These are phyloP conservation scores for Nectriaceae sp. DNA, from an alignment of 2,329 filamentous ascomycete genomes.

Conservation along the genomic window DNA sequence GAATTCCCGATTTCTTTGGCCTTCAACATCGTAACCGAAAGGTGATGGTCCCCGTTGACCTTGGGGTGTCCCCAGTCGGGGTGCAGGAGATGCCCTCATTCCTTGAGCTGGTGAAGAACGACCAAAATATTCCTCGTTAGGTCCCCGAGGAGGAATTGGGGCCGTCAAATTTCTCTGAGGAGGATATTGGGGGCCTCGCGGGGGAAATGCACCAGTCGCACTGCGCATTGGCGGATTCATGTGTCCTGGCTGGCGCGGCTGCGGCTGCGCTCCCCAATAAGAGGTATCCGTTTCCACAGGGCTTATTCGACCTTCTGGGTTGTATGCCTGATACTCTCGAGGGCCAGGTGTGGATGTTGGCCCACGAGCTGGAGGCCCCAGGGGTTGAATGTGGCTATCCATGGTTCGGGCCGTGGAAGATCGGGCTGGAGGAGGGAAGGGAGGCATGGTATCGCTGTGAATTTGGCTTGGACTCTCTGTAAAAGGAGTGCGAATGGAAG, in stretches of 20 bases:
- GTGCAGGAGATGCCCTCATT: slow-evolving; percentile 12
- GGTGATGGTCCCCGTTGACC: slow-evolving; percentile 28
- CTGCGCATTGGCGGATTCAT: slow-evolving; percentile 37
- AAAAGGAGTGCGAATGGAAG: slow-evolving; percentile 22
- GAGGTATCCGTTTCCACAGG: slow-evolving; percentile 34
- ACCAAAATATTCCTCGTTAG: slow-evolving; percentile 28
- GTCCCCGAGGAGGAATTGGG: slow-evolving; percentile 36
- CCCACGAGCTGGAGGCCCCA: slow-evolving; percentile 7
- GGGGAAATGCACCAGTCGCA: slow-evolving; percentile 39
- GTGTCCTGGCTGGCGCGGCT: slow-evolving; percentile 18
- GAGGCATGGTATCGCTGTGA: slow-evolving; percentile 27
- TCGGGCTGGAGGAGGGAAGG: slow-evolving; percentile 36
- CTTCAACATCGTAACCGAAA: slow-evolving; percentile 41
- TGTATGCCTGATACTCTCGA: slow-evolving; percentile 32
- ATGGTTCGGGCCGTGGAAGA: slow-evolving; percentile 34
- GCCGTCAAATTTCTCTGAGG: slow-evolving; percentile 50
- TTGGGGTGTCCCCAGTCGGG: slow-evolving; percentile 1
- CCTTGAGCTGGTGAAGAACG: slow-evolving; percentile 31
- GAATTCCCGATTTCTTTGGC: slow-evolving; percentile 33
- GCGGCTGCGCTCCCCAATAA: slow-evolving; percentile 22
- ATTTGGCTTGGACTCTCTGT: slow-evolving; percentile 34
- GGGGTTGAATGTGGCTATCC: slow-evolving; percentile 31
- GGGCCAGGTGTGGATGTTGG: slow-evolving; percentile 14
- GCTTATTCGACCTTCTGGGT: slow-evolving; percentile 34
- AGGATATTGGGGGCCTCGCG: slow-evolving; percentile 35